phyloP scores from a whole-genome alignment of 208 protist species.

The Porcisia hertigi region DNA sequence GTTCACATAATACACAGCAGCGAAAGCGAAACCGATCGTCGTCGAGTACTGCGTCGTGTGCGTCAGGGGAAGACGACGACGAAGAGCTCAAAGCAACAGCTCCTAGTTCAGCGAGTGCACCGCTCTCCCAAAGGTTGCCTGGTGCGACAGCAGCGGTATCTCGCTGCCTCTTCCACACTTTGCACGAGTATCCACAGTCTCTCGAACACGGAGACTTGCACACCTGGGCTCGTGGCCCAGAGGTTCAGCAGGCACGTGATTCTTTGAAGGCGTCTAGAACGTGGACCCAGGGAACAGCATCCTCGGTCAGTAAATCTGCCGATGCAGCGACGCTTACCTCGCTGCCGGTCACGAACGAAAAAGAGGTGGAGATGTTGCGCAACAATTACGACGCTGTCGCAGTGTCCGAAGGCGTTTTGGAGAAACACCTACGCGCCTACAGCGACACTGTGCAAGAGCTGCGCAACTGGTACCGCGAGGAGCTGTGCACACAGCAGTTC shows the following conservation, averaged over 20 bases:
- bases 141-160: background rate
- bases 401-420: slow-evolving; percentile 5
- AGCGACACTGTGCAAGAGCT: slow-evolving; percentile 25
- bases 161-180: slow-evolving; percentile 11
- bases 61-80: background rate
- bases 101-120: background rate
- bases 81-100: background rate
- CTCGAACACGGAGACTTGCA: slow-evolving; percentile 29
- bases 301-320: background rate
- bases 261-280: slow-evolving; percentile 12
- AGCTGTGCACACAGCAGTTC: slow-evolving; percentile 24
- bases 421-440: slow-evolving; percentile 17
- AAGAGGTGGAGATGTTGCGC: slow-evolving; percentile 24
- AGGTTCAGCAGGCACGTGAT: slow-evolving; percentile 11
- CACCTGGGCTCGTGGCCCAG: slow-evolving; percentile 9
- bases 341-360: slow-evolving; percentile 12
- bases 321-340: background rate
- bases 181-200: slow-evolving; percentile 30
- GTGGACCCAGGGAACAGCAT: background rate
- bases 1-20: background rate
- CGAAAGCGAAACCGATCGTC: slow-evolving; percentile 18
- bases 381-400: slow-evolving; percentile 23
- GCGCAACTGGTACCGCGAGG: slow-evolving; percentile 23
- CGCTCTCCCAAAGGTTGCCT: background rate
- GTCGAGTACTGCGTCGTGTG: slow-evolving; percentile 7